Evolutionary conservation across 179 eudicot species (phyloP), one percentile per base, ranked within the genome.

Genomic region (Heliamphora pulchella): DNA sequence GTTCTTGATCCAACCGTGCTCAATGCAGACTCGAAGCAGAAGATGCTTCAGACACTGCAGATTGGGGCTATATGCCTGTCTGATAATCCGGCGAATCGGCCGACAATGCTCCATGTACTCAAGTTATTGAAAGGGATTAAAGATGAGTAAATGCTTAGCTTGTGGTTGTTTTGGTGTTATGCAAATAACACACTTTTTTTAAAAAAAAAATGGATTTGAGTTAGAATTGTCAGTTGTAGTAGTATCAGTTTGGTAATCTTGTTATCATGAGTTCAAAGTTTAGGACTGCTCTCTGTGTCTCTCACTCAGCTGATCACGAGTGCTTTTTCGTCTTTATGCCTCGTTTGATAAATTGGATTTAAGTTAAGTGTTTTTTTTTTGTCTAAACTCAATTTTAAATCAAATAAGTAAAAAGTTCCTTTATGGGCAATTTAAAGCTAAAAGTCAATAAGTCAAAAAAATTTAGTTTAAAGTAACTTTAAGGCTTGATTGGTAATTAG

Each of bases 91-190:
- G 82, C 82, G 3, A 79, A 76, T 8, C 79, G 91, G 51, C 90
- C 91, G 8, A 84, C 90, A 6, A 89, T 89, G 91, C 86, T 82
- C 6, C 79, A 83, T 77, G 91, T 89, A 47, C 76, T 87, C 22
- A 86, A 86, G 87, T 81, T 78, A 82, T 81, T 89, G 75, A 85
- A 87, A 68, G 86, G 85, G 18, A 80, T 89, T 20, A 78, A 82
- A 72, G 83, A 78, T 11, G 85, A 83, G 83, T 81, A 79, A 53
- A 57, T 58, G 51, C 8, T 15, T 13, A 20, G 9, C 7, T 5
- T 1, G 13, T 72, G 14, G 50, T 13, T 31, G 47, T 64, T 50
- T 50, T 22, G 63, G 72, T 50, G 10, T 51, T 65, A 31, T 84
- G 62, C 22, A 10, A 48, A 54, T 17, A 58, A 59, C 14, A 31